These are phyloP conservation scores for Globisporangium nagaii DNA, from an alignment of 352 stramenopile genomes.

Conservation along the genomic window DNA sequence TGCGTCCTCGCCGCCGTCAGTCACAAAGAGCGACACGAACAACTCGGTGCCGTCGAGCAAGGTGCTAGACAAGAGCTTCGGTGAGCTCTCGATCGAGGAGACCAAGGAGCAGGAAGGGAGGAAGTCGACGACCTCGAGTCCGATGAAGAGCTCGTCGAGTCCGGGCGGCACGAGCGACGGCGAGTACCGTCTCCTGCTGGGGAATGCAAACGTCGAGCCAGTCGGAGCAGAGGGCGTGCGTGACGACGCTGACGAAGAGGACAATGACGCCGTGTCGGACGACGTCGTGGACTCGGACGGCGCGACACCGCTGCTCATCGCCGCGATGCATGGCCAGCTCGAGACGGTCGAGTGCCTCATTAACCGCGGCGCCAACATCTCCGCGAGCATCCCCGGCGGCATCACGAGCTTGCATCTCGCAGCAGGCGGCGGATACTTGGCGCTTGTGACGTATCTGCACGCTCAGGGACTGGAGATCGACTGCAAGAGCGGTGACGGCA, in stretches of 20 bases:
- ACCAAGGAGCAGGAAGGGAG: constrained; percentile 15
- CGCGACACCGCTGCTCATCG: constrained; percentile 50
- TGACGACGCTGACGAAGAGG: neutral
- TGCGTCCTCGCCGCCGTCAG: neutral
- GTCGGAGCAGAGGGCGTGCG: neutral
- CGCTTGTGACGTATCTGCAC: constrained; percentile 37
- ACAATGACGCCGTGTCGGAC: constrained; percentile 3
- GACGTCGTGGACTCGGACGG: constrained; percentile 25
- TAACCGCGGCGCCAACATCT: constrained; percentile 32
- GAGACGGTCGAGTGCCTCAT: constrained; percentile 49
- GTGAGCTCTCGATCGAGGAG: constrained; percentile 13
- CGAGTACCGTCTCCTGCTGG: neutral
- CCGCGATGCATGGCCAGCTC: constrained; percentile 51
- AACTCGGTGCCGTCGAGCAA: constrained; percentile 15
- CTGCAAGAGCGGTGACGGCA: constrained; percentile 26
- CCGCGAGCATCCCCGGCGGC: constrained; percentile 34
- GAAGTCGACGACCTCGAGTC: constrained; percentile 6
- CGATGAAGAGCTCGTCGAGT: neutral
- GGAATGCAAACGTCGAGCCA: neutral
- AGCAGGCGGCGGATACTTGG: constrained; percentile 33
- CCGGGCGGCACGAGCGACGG: neutral
- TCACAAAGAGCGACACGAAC: constrained; percentile 13
- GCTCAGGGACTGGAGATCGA: constrained; percentile 32
- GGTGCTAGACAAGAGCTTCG: constrained; percentile 7
- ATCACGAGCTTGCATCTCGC: constrained; percentile 48